Conservation (phyloP, 129 eudicot genomes). For the Lactuca saligna region DNA sequence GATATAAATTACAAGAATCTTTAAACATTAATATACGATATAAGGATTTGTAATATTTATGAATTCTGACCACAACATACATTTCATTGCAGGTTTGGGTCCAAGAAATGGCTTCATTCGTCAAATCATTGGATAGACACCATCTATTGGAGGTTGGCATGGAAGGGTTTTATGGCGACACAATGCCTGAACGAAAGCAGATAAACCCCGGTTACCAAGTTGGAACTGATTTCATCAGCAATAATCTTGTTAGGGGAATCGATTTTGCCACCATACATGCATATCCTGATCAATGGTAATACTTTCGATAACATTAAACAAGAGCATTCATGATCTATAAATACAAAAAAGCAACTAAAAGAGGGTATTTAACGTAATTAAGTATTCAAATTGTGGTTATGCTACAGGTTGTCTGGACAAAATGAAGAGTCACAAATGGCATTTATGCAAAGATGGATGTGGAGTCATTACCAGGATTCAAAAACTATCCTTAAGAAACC, state of each 20-base stretch:
- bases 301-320: not conserved
- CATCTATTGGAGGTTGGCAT: slow-evolving; percentile 69
- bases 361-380: no score
- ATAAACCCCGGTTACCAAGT: slow-evolving; percentile 75
- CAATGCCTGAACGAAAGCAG: slow-evolving; percentile 58
- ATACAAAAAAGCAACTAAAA: not conserved
- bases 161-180: slow-evolving; percentile 88
- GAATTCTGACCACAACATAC: not conserved
- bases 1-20: not conserved
- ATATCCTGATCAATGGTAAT: slow-evolving; percentile 62
- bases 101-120: slow-evolving; percentile 70
- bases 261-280: slow-evolving; percentile 80
- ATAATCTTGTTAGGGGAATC: slow-evolving; percentile 53
- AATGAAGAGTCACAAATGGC: slow-evolving; percentile 50
- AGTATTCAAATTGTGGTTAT: no score
- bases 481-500: slow-evolving; percentile 54
- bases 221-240: slow-evolving; percentile 68
- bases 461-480: slow-evolving; percentile 55
- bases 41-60: not conserved
- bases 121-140: slow-evolving; percentile 52
- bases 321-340: not conserved
- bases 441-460: slow-evolving; percentile 69
- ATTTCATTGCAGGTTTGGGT: slow-evolving; percentile 51
- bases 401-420: slow-evolving; percentile 51
- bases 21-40: not conserved